phyloP scores from a whole-genome alignment of 2,329 filamentous ascomycete species.

The Aspergillus clavatus region DNA sequence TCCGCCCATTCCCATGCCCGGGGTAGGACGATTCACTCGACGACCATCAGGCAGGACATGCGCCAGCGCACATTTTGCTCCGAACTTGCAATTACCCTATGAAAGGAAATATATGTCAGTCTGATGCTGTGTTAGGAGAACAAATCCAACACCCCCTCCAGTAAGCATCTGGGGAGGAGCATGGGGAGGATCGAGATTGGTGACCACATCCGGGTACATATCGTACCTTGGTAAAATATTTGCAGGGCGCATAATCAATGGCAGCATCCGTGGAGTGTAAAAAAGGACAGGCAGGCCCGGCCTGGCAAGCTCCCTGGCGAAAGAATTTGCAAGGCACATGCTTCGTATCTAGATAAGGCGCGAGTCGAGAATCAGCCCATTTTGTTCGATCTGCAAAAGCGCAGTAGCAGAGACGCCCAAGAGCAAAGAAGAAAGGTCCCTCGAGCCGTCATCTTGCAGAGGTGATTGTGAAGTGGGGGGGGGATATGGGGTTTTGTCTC shows the following conservation, averaged over 20 bases:
- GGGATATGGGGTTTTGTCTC: conserved; percentile 34
- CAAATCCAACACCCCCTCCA: no score
- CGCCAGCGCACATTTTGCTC: conserved; percentile 92
- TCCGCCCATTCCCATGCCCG: conserved; percentile 47
- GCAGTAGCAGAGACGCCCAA: no score
- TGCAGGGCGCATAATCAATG: conserved; percentile 83
- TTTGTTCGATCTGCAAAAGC: neutral
- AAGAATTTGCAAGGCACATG: conserved; percentile 99
- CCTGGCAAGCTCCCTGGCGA: conserved; percentile 90
- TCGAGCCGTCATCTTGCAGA: no score
- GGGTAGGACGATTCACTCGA: conserved; percentile 71
- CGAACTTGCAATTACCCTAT: conserved; percentile 98
- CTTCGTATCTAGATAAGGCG: conserved; percentile 65
- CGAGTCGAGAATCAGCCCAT: neutral
- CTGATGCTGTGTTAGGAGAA: no score
- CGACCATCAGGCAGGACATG: conserved; percentile 92
- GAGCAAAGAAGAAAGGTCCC: no score
- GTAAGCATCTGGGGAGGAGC: no score
- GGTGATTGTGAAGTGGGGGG: no score
- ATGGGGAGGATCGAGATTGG: neutral
- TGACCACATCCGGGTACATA: neutral
- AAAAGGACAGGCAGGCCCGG: conserved; percentile 92
- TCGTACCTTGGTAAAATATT: conserved; percentile 93
- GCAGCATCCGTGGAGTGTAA: conserved; percentile 84
- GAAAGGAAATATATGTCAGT: conserved; percentile 15